Base-by-base conservation (phyloP, 441 rosid genomes). In the Populus trichocarpa region DNA sequence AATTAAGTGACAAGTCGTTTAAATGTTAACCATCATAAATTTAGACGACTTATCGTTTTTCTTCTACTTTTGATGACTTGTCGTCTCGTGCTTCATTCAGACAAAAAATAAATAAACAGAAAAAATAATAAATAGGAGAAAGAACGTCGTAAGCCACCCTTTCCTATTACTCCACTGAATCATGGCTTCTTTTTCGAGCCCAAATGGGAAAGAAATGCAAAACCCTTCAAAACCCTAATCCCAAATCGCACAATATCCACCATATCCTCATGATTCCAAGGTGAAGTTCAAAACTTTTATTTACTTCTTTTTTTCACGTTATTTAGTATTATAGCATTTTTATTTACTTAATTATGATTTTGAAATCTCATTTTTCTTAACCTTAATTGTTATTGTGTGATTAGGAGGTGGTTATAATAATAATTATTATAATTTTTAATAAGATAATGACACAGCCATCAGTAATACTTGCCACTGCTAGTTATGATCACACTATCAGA, bases 381-480 rank as follows among this genome's bases (percentile, higher is more conserved):
- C 61, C 61, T 6, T 6, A 53, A 53, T 53, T 18, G 61, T 64
- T 36, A 23, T 53, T 74, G 22, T 26, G 53, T 68, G 73, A 63
- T 64, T 71, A 30, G 81, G 75, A 20, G 76, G 75, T 76, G 77
- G 75, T 76, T 71, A 33, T 77, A 70, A 76, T 53, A 53, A 50
- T 53, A 0, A 18, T 53, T 16, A 16, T 16, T 53, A 53, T 53
- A 14, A 50, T 50, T 50, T 14, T 50, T 50, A 50, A 14, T 53
- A 32, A 69, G 36, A 69, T 61, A 77, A 92, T 95, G 97, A 86
- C 92, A 50, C 99, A 90, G 81, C 97, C 97, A 20, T 88, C 90
- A 22, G 98, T 94, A 78, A 87, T 96, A 77, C 97, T 94, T 38
- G 98, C 97, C 63, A 93, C 98, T 6, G 98, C 98, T 70, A 91